phyloP scores from a whole-genome alignment of 108 stramenopile genomes.

The Nannochloropsis gaditana region DNA sequence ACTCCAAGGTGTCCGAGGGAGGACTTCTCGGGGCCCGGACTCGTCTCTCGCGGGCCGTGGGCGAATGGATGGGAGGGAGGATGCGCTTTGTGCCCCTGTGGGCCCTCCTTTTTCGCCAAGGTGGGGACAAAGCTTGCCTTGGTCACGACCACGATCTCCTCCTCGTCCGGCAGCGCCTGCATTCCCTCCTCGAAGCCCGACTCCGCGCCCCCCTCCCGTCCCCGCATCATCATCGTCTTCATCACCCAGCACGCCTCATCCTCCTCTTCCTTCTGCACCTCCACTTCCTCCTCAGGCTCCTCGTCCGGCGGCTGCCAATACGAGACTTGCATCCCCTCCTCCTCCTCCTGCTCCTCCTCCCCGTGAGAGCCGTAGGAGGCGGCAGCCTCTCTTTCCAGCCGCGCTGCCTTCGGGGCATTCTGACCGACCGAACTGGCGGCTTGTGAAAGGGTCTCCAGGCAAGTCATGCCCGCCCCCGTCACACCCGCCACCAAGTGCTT shows the following conservation, averaged over 20 bases:
- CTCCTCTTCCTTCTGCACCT: background rate
- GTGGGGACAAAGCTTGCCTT: background rate
- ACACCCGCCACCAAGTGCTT: background rate
- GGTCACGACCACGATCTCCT: background rate
- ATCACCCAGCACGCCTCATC: conserved; percentile 9
- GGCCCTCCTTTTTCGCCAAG: background rate
- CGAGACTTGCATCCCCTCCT: background rate
- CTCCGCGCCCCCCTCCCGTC: background rate
- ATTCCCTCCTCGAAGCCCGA: background rate
- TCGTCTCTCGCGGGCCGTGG: background rate
- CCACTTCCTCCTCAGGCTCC: background rate
- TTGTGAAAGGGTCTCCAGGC: background rate
- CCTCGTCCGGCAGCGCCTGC: conserved; percentile 5
- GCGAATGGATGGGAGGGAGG: background rate
- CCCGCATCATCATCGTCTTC: background rate
- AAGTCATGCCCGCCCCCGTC: background rate
- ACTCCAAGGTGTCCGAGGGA: background rate
- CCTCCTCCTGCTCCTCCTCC: background rate
- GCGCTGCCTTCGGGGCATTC: too few species aligned
- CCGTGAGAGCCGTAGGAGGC: too few species aligned
- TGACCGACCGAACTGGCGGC: background rate
- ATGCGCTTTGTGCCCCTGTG: background rate
- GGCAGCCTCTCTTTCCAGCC: too few species aligned
- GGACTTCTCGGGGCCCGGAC: background rate
- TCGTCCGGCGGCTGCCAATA: background rate